phyloP scores from a whole-genome alignment of 306 rosid species.

The Acacia crassicarpa region DNA sequence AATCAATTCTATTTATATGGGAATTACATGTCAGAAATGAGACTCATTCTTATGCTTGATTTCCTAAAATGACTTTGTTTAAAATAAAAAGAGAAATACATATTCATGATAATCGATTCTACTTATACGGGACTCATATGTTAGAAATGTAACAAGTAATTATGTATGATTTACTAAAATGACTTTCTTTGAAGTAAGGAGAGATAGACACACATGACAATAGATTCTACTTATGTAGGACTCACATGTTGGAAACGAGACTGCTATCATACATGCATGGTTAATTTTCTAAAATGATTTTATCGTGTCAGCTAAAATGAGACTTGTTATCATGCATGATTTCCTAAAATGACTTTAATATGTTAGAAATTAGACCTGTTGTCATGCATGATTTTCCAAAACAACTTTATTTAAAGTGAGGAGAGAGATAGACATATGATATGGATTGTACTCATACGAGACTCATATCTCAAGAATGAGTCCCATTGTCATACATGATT shows the following conservation, averaged over 20 bases:
- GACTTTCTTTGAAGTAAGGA: too few species aligned
- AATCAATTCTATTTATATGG: not conserved
- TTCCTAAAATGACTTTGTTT: not conserved
- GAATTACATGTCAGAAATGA: not conserved
- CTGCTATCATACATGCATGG: not conserved
- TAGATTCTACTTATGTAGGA: not conserved
- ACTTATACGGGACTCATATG: not conserved
- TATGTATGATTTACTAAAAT: too few species aligned
- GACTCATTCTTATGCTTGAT: not conserved
- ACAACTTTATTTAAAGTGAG: not conserved
- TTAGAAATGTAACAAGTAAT: too few species aligned
- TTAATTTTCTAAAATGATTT: too few species aligned
- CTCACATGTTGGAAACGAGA: not conserved
- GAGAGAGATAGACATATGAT: not conserved
- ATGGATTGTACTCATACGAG: not conserved
- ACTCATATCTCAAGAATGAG: not conserved
- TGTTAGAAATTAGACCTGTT: too few species aligned
- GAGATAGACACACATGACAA: not conserved
- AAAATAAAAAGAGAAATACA: not conserved
- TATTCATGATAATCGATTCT: not conserved
- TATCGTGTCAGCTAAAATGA: too few species aligned
- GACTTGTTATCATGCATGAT: too few species aligned
- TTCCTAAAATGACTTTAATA: too few species aligned
- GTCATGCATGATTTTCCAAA: too few species aligned
- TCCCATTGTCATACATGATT: too few species aligned